Conservation (phyloP, 2,329 filamentous ascomycete genomes). For the Elsinoe ampelina region DNA sequence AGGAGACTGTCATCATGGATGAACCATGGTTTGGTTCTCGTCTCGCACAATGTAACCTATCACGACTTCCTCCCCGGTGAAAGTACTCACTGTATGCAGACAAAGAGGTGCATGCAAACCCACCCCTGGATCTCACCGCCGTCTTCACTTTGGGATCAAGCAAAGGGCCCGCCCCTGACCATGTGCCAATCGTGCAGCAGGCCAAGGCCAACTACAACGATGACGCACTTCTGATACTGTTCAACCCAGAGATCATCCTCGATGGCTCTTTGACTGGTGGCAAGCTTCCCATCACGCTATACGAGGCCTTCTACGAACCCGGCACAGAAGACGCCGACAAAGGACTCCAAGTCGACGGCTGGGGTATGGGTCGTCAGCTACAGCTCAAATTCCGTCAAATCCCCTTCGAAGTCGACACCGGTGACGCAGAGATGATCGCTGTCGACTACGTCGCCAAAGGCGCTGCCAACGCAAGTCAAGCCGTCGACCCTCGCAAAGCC, state of each 20-base stretch:
- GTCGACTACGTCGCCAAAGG: slow-evolving; percentile 87
- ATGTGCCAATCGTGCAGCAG: slow-evolving; percentile 68
- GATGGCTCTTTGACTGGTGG: slow-evolving; percentile 53
- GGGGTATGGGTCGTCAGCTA: slow-evolving; percentile 35
- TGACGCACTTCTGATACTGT: slow-evolving; percentile 75
- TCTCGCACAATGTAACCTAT: slow-evolving; percentile 68
- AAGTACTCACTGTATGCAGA: slow-evolving; percentile 10
- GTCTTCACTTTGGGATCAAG: slow-evolving; percentile 64
- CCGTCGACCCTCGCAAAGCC: slow-evolving; percentile 25
- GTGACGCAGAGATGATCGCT: slow-evolving; percentile 95
- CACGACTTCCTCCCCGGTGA: not conserved
- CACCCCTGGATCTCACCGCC: slow-evolving; percentile 5
- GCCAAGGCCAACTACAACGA: slow-evolving; percentile 70
- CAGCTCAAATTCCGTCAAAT: slow-evolving; percentile 72
- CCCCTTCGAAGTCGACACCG: slow-evolving; percentile 81
- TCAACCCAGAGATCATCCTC: slow-evolving; percentile 58
- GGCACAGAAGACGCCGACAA: slow-evolving; percentile 53
- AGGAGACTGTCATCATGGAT: slow-evolving; percentile 52
- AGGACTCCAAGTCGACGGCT: slow-evolving; percentile 65
- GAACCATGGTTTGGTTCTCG: slow-evolving; percentile 64
- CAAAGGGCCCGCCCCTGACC: slow-evolving; percentile 57
- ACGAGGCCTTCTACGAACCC: slow-evolving; percentile 69
- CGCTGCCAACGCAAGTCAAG: slow-evolving; percentile 66
- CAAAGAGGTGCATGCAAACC: slow-evolving; percentile 9
- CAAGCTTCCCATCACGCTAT: slow-evolving; percentile 81